Conservation (phyloP, 2,329 filamentous ascomycete genomes). For the Gnomoniopsis smithogilvyi region DNA sequence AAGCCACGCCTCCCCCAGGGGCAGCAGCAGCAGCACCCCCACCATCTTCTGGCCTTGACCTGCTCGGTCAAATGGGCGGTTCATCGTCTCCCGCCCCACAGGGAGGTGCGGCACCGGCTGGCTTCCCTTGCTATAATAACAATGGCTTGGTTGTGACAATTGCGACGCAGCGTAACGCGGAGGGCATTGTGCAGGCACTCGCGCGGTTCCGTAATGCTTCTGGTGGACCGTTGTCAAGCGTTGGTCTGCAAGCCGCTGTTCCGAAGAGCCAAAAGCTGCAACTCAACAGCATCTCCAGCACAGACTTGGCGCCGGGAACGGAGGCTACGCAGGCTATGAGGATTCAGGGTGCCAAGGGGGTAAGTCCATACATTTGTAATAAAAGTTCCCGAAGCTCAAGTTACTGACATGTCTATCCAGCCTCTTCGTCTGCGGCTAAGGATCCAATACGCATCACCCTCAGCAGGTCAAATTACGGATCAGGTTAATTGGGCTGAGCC, state of each 20-base stretch:
- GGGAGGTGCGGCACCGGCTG: conserved; percentile 38
- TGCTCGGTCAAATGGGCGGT: conserved; percentile 34
- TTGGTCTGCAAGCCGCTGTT: conserved; percentile 90
- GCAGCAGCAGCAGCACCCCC: conserved; percentile 43
- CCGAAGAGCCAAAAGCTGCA: conserved; percentile 96
- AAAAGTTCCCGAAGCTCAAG: neutral
- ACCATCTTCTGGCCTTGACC: conserved; percentile 43
- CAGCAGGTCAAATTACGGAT: conserved; percentile 71
- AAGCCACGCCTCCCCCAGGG: conserved; percentile 30
- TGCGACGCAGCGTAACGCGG: conserved; percentile 77
- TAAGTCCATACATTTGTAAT: conserved; percentile 53
- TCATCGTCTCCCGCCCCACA: conserved; percentile 47
- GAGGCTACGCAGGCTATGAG: conserved; percentile 92
- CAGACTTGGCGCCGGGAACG: conserved; percentile 70
- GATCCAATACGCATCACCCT: conserved; percentile 73
- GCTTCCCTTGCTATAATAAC: conserved; percentile 77
- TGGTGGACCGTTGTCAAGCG: conserved; percentile 61
- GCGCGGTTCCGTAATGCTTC: conserved; percentile 81
- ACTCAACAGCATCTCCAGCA: conserved; percentile 81
- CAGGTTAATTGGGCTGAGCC: conserved; percentile 97
- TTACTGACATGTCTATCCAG: conserved; percentile 41
- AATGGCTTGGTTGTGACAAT: conserved; percentile 81
- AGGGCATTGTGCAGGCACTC: conserved; percentile 74
- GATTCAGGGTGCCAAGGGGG: conserved; percentile 78
- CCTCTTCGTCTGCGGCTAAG: conserved; percentile 81